Conservation (phyloP, 306 rosid genomes). For the Inga leiocalycina region DNA sequence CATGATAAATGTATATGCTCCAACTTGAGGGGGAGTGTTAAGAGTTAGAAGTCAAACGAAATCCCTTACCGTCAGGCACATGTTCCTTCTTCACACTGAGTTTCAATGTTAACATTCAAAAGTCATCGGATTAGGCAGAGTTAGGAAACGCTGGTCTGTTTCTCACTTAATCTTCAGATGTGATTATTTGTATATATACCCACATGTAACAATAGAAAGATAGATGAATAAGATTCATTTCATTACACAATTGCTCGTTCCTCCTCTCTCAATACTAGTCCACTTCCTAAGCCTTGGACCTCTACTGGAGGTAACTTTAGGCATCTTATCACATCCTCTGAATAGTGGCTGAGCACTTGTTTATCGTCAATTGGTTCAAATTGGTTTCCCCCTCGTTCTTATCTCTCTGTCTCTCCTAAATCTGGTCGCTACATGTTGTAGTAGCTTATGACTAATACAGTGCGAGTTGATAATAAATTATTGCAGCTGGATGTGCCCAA, state of each 20-base stretch:
- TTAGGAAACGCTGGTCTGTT: no score
- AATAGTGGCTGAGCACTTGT: not conserved
- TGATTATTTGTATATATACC: no score
- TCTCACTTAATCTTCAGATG: no score
- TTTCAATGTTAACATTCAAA: no score
- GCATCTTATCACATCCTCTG: constrained; percentile 21
- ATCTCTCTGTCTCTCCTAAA: constrained; percentile 4
- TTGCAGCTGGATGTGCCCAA: constrained; percentile 64
- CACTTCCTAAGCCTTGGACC: constrained; percentile 89
- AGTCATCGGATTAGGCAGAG: no score
- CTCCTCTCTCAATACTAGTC: constrained; percentile 27
- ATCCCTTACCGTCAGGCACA: no score
- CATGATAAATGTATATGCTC: no score
- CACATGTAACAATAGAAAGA: no score
- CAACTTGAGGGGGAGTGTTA: no score
- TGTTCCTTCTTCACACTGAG: no score
- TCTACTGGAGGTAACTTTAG: constrained; percentile 56
- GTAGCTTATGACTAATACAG: constrained; percentile 5
- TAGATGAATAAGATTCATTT: no score
- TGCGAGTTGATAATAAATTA: constrained; percentile 19
- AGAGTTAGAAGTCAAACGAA: no score
- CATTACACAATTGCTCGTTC: not conserved
- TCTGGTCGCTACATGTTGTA: constrained; percentile 15
- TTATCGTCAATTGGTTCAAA: not conserved
- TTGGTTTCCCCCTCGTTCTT: not conserved